Evolutionary conservation across 2,329 filamentous ascomycete genomes (phyloP).

Genomic region (Penicillium corylophilum): DNA sequence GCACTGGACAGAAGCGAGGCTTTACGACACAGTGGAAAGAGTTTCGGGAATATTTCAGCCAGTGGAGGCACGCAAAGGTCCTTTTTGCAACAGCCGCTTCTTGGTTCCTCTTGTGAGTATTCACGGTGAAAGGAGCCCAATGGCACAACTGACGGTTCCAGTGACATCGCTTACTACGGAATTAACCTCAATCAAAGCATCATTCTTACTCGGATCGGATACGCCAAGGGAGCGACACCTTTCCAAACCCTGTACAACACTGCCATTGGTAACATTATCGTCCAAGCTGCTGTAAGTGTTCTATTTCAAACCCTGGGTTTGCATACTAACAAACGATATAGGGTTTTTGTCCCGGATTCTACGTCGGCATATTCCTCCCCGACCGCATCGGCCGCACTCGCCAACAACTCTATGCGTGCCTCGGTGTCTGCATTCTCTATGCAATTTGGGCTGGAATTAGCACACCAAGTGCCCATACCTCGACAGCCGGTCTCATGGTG

Average conservation of each 20-base stretch:
- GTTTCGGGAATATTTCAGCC: slow-evolving; percentile 31
- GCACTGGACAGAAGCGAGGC: slow-evolving; percentile 10
- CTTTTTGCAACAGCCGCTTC: slow-evolving; percentile 32
- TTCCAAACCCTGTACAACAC: neutral
- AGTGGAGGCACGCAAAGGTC: slow-evolving; percentile 34
- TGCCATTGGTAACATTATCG: neutral
- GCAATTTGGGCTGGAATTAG: slow-evolving; percentile 31
- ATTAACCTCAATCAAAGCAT: slow-evolving; percentile 32
- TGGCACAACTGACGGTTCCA: neutral
- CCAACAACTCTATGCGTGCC: slow-evolving; percentile 23
- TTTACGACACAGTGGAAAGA: slow-evolving; percentile 22
- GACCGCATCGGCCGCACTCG: slow-evolving; percentile 21
- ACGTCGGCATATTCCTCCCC: slow-evolving; percentile 19
- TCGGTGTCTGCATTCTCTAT: slow-evolving; percentile 26
- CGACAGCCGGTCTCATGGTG: slow-evolving; percentile 26
- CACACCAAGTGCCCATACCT: slow-evolving; percentile 17
- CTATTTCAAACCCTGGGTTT: neutral
- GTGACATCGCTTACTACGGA: slow-evolving; percentile 35
- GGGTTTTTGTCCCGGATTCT: neutral
- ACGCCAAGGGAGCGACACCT: neutral
- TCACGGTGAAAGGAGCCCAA: neutral
- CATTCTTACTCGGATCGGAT: neutral
- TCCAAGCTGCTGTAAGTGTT: neutral
- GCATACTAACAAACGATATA: neutral
- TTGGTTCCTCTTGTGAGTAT: slow-evolving; percentile 32